Percentiles rank a stretch among this genome's conserved stretches.
Evolutionary conservation across 2,329 filamentous ascomycete species (phyloP).

Genomic region (Epichloe festucae): DNA sequence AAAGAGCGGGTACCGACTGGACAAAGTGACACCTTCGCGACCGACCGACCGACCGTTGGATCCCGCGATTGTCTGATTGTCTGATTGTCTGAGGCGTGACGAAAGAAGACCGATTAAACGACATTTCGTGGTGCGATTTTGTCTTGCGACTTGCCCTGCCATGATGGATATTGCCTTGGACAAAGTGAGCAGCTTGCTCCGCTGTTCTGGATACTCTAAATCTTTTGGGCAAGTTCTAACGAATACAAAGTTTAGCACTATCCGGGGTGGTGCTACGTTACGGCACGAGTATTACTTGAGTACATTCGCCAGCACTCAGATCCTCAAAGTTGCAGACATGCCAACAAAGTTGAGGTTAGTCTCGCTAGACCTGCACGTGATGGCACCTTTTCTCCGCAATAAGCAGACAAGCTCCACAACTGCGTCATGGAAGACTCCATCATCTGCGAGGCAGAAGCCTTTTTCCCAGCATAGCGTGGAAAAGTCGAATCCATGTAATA

Average conservation of each 20-base stretch:
- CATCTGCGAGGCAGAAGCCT: not conserved
- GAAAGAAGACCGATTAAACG: not conserved
- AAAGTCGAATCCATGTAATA: not conserved
- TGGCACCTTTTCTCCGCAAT: no score
- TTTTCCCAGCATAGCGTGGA: not conserved
- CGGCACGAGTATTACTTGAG: no score
- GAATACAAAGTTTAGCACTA: not conserved
- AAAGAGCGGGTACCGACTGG: not conserved
- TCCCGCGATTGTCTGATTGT: not conserved
- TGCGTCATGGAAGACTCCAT: constrained; percentile 1
- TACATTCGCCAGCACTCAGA: no score
- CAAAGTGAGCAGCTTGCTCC: no score
- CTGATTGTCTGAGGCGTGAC: not conserved
- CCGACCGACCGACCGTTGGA: not conserved
- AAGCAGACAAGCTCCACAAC: not conserved
- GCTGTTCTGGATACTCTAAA: no score
- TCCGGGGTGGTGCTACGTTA: no score
- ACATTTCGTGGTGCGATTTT: not conserved
- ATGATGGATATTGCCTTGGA: no score
- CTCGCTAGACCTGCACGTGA: not conserved
- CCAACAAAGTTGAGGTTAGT: not conserved
- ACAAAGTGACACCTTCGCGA: not conserved
- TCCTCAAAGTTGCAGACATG: no score
- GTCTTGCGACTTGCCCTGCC: not conserved
- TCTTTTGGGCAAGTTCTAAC: not conserved